phyloP scores from a whole-genome alignment of 139 green algal species.

The Edaphochlamys debaryana region DNA sequence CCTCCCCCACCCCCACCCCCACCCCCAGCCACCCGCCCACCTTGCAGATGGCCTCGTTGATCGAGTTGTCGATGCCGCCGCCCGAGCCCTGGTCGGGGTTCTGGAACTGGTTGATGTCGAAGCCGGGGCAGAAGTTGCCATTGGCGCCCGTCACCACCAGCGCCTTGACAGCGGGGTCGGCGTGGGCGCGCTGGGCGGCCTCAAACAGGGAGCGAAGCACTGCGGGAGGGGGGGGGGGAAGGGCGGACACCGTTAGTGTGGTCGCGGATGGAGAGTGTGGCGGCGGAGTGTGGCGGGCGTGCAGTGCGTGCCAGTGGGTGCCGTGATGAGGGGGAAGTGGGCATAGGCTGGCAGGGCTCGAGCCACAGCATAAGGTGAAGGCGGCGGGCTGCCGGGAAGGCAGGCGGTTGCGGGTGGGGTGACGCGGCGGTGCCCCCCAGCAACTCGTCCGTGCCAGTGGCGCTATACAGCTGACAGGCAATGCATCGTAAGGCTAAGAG shows the following conservation, averaged over 20 bases:
- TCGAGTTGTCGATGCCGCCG: conserved; percentile 73
- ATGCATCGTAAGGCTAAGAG: no score
- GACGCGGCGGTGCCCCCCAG: no score
- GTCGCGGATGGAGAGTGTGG: background rate
- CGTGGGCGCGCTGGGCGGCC: conserved; percentile 79
- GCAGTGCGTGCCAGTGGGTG: no score
- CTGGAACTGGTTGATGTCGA: conserved; percentile 88
- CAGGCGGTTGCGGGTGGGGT: no score
- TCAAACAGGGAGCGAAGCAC: conserved; percentile 87
- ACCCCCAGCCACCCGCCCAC: background rate
- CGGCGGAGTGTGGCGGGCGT: background rate
- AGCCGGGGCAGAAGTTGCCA: conserved; percentile 93
- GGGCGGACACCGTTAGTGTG: no score
- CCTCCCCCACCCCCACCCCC: no score
- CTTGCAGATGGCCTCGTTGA: conserved; percentile 35
- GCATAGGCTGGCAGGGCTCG: no score
- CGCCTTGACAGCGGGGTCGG: conserved; percentile 75
- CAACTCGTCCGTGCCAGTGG: no score
- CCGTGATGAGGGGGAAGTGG: no score
- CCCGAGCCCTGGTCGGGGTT: conserved; percentile 58
- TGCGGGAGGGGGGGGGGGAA: conserved; percentile 43
- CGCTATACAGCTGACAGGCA: no score
- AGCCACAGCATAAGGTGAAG: no score
- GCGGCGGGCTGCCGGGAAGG: no score
- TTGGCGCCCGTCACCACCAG: conserved; percentile 91